These are phyloP conservation scores for Detonula confervacea DNA, from an alignment of 352 stramenopile species.

Conservation along the genomic window DNA sequence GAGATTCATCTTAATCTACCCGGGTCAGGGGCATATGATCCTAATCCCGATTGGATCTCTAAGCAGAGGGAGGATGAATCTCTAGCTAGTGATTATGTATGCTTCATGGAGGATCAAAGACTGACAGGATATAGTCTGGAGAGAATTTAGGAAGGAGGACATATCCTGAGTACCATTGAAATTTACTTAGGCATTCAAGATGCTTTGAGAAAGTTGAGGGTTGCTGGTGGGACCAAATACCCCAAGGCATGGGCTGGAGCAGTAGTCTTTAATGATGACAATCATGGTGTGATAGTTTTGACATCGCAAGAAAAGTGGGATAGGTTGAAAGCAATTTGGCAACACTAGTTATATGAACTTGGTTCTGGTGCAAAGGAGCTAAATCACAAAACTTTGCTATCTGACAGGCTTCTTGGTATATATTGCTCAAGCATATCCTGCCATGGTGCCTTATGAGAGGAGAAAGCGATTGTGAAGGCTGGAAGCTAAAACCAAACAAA, in stretches of 20 bases:
- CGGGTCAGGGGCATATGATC: constrained; percentile 45
- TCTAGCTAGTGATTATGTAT: constrained; percentile 46
- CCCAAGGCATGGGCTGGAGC: too few species aligned
- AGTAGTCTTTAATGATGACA: constrained; percentile 6
- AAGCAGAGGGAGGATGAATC: constrained; percentile 25
- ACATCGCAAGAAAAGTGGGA: constrained; percentile 37
- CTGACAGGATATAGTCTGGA: constrained; percentile 15
- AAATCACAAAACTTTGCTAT: too few species aligned
- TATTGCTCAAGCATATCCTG: too few species aligned
- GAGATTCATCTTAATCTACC: constrained; percentile 57
- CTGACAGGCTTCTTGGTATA: too few species aligned
- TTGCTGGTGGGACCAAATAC: too few species aligned
- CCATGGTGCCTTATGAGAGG: too few species aligned
- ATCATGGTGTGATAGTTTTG: neutral
- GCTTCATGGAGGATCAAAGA: constrained; percentile 62
- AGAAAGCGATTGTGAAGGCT: too few species aligned
- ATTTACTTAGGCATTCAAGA: constrained; percentile 42
- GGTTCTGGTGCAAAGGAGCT: too few species aligned
- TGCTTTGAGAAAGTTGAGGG: constrained; percentile 61
- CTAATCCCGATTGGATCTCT: constrained; percentile 44
- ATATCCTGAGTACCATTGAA: constrained; percentile 15
- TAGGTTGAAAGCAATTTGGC: constrained; percentile 3
- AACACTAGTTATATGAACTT: too few species aligned
- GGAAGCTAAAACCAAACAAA: too few species aligned
- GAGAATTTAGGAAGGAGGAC: constrained; percentile 27